A percentile compares a stretch with the other conserved stretches of the same genome.
These are phyloP conservation scores for Alisma plantagoaquatica DNA, from an alignment of 106 monocot genomes.

Conservation along the genomic window DNA sequence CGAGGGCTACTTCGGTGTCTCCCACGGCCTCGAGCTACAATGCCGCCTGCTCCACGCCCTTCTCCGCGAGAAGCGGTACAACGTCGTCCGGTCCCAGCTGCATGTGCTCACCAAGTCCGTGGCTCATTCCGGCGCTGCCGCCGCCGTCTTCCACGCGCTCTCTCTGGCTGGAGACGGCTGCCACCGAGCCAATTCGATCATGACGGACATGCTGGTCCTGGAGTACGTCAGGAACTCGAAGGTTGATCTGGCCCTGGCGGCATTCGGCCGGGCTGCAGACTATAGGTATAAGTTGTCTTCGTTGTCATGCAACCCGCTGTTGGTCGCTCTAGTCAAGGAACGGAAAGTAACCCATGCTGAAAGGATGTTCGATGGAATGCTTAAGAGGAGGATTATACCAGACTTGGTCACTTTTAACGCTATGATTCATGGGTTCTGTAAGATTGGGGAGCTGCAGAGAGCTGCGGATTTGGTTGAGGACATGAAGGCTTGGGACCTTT, in stretches of 20 bases:
- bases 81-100: constrained; percentile 19
- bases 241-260: constrained; percentile 24
- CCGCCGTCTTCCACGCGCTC: constrained; percentile 33
- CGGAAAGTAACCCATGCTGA: constrained; percentile 15
- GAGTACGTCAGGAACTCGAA: constrained; percentile 27
- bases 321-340: constrained; percentile 32
- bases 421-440: constrained; percentile 47
- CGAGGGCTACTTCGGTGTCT: constrained; percentile 6
- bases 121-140: constrained; percentile 18
- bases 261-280: constrained; percentile 41
- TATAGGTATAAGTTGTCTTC: constrained; percentile 41
- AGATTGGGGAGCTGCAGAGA: constrained; percentile 40
- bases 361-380: constrained; percentile 35
- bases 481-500: constrained; percentile 57
- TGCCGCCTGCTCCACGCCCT: constrained; percentile 42
- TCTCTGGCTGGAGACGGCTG: constrained; percentile 15
- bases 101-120: constrained; percentile 12
- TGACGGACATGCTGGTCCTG: constrained; percentile 69
- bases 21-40: constrained; percentile 27
- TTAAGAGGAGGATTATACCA: constrained; percentile 38
- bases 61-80: constrained; percentile 13
- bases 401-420: constrained; percentile 72
- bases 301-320: constrained; percentile 51
- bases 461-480: constrained; percentile 54
- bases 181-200: constrained; percentile 23